Evolutionary conservation across 371 early-diverging fungal genomes (phyloP).

Genomic region (Mucor mucedo): DNA sequence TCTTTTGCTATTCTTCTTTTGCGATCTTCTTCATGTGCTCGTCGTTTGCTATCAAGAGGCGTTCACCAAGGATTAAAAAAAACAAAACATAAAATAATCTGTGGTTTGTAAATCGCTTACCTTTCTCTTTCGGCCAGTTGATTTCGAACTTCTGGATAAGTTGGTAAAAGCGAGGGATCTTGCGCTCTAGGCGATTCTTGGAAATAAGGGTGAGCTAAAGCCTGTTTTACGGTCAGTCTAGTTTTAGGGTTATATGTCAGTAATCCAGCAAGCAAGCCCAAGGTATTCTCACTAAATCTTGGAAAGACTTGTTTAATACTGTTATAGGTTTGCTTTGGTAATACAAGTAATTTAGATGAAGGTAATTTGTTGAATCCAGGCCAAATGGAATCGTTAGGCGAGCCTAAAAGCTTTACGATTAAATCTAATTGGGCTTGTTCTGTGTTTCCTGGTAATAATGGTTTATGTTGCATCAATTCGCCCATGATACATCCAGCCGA

Average conservation of each 20-base stretch:
- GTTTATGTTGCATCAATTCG: conserved; percentile 73
- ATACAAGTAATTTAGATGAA: conserved; percentile 42
- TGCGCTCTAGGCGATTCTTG: conserved; percentile 69
- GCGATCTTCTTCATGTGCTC: conserved; percentile 28
- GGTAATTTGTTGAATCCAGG: conserved; percentile 74
- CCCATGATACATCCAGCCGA: conserved; percentile 89
- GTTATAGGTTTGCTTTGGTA: conserved; percentile 63
- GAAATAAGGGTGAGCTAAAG: conserved; percentile 81
- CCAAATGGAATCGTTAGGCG: conserved; percentile 84
- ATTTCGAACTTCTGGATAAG: conserved; percentile 71
- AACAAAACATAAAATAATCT: background rate
- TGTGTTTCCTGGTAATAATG: conserved; percentile 85
- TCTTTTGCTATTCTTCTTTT: conserved; percentile 20
- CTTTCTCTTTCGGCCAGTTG: conserved; percentile 46
- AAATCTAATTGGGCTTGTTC: conserved; percentile 79
- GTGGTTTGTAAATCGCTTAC: conserved; percentile 23
- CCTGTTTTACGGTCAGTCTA: conserved; percentile 75
- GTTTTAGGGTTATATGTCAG: conserved; percentile 81
- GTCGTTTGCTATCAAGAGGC: conserved; percentile 14
- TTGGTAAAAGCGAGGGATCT: conserved; percentile 66
- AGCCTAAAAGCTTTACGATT: conserved; percentile 78
- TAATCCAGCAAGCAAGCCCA: conserved; percentile 76
- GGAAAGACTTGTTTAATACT: conserved; percentile 65
- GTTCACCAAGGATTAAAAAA: background rate
- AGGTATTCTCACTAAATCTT: conserved; percentile 62